Evolutionary conservation across 257 asterid species (phyloP).

Genomic region (Salvia rosmarinus): DNA sequence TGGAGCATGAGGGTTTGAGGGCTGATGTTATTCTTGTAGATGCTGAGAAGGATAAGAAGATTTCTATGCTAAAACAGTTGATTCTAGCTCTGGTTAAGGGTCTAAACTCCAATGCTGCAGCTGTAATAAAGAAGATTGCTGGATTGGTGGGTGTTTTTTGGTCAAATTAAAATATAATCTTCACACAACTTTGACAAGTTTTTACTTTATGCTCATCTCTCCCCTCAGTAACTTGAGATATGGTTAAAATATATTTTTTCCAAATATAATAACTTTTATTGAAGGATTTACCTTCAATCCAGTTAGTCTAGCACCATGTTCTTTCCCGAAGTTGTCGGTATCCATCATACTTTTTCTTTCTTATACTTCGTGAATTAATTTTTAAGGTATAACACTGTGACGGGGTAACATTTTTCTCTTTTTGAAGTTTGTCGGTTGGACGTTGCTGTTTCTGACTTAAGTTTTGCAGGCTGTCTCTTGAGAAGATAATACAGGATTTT

Average conservation of each 20-base stretch:
- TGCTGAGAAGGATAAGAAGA: slow-evolving; percentile 82
- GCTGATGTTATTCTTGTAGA: slow-evolving; percentile 90
- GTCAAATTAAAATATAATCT: slow-evolving; percentile 23
- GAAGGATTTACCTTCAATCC: slow-evolving; percentile 1
- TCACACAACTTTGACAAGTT: slow-evolving; percentile 7
- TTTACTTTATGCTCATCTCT: slow-evolving; percentile 15
- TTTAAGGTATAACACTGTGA: background rate
- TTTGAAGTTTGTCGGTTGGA: slow-evolving; percentile 7
- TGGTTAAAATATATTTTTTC: background rate
- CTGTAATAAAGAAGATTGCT: slow-evolving; percentile 88
- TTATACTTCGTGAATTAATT: slow-evolving; percentile 4
- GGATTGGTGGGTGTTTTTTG: slow-evolving; percentile 72
- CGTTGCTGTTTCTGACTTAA: slow-evolving; percentile 10
- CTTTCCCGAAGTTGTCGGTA: background rate
- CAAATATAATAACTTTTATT: slow-evolving; percentile 12
- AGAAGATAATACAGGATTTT: slow-evolving; percentile 3
- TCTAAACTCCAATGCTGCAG: slow-evolving; percentile 75
- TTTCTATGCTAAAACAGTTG: slow-evolving; percentile 84
- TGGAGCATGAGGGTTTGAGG: slow-evolving; percentile 83
- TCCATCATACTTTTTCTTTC: slow-evolving; percentile 20
- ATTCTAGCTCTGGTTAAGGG: slow-evolving; percentile 86
- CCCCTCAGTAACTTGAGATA: background rate
- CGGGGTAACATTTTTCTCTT: background rate
- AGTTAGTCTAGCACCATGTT: slow-evolving; percentile 15
- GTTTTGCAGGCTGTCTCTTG: background rate